Percentiles rank a stretch among this genome's conserved stretches.
Evolutionary conservation across 176 grass and related monocot genomes (phyloP).

Genomic region (Canna indica): DNA sequence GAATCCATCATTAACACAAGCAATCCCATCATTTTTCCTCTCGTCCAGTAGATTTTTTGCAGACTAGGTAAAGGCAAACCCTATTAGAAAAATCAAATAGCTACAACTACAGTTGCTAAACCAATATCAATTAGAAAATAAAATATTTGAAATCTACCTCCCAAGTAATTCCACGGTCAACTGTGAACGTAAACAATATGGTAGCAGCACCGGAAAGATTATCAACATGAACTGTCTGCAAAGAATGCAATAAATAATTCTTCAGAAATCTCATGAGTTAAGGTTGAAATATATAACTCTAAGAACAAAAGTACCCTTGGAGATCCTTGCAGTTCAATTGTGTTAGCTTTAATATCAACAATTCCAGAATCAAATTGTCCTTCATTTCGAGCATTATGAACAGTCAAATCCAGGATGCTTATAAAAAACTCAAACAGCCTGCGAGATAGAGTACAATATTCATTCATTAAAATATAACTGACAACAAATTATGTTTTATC

Average conservation of each 20-base stretch:
- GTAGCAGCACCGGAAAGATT: slow-evolving; percentile 78
- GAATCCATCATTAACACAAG: slow-evolving; percentile 67
- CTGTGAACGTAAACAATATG: slow-evolving; percentile 68
- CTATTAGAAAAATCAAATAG: background rate
- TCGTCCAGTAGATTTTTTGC: slow-evolving; percentile 66
- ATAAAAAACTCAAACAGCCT: slow-evolving; percentile 95
- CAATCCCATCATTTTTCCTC: slow-evolving; percentile 37
- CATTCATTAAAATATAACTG: background rate
- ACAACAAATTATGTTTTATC: background rate
- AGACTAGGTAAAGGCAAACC: slow-evolving; percentile 29
- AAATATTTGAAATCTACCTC: slow-evolving; percentile 44
- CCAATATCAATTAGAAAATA: background rate
- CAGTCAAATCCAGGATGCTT: slow-evolving; percentile 63
- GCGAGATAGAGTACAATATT: slow-evolving; percentile 25
- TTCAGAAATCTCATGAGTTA: slow-evolving; percentile 9
- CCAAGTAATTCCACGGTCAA: slow-evolving; percentile 87
- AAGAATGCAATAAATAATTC: slow-evolving; percentile 19
- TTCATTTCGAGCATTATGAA: slow-evolving; percentile 83
- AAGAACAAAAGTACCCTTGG: slow-evolving; percentile 47
- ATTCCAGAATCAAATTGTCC: slow-evolving; percentile 98
- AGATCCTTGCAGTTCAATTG: slow-evolving; percentile 68
- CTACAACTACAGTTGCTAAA: background rate
- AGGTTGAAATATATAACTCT: slow-evolving; percentile 5
- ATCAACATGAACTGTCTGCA: slow-evolving; percentile 88
- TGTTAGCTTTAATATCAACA: slow-evolving; percentile 91